Conservation (phyloP, 768 basidiomycete species). For the Suillus ampliporus region DNA sequence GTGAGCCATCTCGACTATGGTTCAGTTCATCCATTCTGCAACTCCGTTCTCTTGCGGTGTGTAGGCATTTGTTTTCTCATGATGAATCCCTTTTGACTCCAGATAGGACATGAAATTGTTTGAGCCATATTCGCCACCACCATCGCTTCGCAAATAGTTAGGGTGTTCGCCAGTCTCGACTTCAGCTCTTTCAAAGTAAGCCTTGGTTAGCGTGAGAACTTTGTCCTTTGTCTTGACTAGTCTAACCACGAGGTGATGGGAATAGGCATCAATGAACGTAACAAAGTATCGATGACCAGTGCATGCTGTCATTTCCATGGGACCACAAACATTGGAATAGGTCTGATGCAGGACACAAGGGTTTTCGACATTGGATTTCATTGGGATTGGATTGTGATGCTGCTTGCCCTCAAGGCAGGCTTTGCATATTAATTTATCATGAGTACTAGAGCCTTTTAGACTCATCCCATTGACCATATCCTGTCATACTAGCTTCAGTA, state of each 20-base stretch:
- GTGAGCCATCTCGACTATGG: constrained; percentile 37
- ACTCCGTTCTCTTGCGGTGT: constrained; percentile 51
- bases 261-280: constrained; percentile 27
- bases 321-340: constrained; percentile 28
- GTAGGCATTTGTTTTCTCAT: constrained; percentile 25
- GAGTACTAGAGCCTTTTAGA: not conserved
- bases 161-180: constrained; percentile 17
- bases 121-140: constrained; percentile 30
- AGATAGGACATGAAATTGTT: constrained; percentile 15
- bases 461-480: constrained; percentile 14
- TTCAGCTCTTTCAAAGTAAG: constrained; percentile 19
- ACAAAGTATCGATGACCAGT: constrained; percentile 21
- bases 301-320: constrained; percentile 15
- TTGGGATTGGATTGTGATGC: constrained; percentile 15
- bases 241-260: constrained; percentile 20
- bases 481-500: constrained; percentile 8
- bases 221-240: constrained; percentile 22
- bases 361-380: constrained; percentile 12
- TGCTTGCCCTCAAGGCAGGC: constrained; percentile 32
- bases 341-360: constrained; percentile 5
- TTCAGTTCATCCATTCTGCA: constrained; percentile 45
- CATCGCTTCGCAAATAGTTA: constrained; percentile 28
- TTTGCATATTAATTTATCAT: constrained; percentile 14
- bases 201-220: constrained; percentile 13
- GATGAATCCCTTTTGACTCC: constrained; percentile 17